These are phyloP conservation scores for Plectosphaerella cucumerina DNA, from an alignment of 2,329 filamentous ascomycete genomes.

Conservation along the genomic window DNA sequence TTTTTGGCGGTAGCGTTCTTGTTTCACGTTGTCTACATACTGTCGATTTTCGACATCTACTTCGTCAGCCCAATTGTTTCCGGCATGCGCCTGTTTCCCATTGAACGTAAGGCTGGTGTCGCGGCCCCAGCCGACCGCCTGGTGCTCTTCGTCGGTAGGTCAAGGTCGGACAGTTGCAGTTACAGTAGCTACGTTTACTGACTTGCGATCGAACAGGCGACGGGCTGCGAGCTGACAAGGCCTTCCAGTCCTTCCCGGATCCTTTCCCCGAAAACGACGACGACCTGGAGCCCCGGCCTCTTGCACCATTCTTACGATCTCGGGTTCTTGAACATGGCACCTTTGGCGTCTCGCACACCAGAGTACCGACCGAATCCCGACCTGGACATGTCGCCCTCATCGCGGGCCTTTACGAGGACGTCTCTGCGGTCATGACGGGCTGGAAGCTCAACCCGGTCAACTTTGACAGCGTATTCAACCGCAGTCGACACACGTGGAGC, in stretches of 20 bases:
- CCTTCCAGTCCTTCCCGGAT: slow-evolving; percentile 89
- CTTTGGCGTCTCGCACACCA: slow-evolving; percentile 94
- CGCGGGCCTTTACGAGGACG: slow-evolving; percentile 94
- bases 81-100: slow-evolving; percentile 79
- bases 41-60: slow-evolving; percentile 97
- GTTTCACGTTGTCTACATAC: slow-evolving; percentile 91
- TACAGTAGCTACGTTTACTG: not conserved
- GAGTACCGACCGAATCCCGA: slow-evolving; percentile 92
- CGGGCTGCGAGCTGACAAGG: slow-evolving; percentile 93
- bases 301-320: slow-evolving; percentile 89
- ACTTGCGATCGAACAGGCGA: slow-evolving; percentile 53
- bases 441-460: slow-evolving; percentile 99
- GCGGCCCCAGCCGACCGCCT: slow-evolving; percentile 84
- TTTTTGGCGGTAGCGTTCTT: slow-evolving; percentile 86
- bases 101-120: slow-evolving; percentile 54
- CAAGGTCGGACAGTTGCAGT: not conserved
- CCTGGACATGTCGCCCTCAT: slow-evolving; percentile 97
- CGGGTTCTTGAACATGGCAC: slow-evolving; percentile 85
- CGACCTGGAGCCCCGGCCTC: slow-evolving; percentile 68
- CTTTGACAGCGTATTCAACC: slow-evolving; percentile 98
- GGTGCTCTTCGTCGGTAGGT: slow-evolving; percentile 83
- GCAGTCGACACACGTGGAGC: slow-evolving; percentile 95
- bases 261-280: slow-evolving; percentile 67
- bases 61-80: slow-evolving; percentile 96
- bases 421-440: slow-evolving; percentile 92